A percentile compares a stretch with the other conserved stretches of the same genome.
Evolutionary conservation across 2,329 filamentous ascomycete genomes (phyloP).

Genomic region (Nannizziopsis barbatae): DNA sequence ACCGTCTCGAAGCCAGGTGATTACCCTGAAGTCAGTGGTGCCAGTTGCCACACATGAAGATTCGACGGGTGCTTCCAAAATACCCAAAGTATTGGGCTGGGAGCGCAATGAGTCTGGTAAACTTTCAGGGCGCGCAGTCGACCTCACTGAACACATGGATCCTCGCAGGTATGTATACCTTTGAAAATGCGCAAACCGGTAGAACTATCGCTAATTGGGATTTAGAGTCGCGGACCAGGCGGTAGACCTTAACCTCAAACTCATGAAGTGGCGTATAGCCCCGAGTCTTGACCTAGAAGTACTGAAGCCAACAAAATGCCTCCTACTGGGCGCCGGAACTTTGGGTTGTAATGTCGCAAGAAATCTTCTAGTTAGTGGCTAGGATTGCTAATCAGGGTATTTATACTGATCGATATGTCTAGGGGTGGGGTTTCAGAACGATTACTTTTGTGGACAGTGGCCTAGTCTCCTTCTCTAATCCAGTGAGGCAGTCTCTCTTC

Average conservation of each 20-base stretch:
- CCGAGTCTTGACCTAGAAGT: slow-evolving; percentile 76
- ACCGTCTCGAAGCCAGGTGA: slow-evolving; percentile 67
- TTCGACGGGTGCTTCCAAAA: slow-evolving; percentile 15
- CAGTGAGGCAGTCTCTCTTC: slow-evolving; percentile 87
- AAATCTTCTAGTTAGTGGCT: slow-evolving; percentile 54
- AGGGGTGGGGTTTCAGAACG: slow-evolving; percentile 85
- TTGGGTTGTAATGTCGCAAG: slow-evolving; percentile 88
- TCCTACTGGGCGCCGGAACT: slow-evolving; percentile 84
- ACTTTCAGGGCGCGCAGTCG: slow-evolving; percentile 63
- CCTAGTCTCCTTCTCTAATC: slow-evolving; percentile 88
- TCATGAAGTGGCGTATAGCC: slow-evolving; percentile 98
- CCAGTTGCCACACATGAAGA: background rate
- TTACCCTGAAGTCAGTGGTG: slow-evolving; percentile 45
- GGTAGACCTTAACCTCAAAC: slow-evolving; percentile 88
- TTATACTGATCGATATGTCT: slow-evolving; percentile 1
- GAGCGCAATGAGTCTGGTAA: slow-evolving; percentile 73
- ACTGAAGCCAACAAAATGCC: slow-evolving; percentile 80
- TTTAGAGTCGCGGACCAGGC: slow-evolving; percentile 70
- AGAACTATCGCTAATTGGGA: background rate
- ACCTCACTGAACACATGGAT: slow-evolving; percentile 88
- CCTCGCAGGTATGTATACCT: slow-evolving; percentile 46
- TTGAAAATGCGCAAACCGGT: background rate
- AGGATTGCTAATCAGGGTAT: background rate
- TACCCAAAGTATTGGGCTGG: slow-evolving; percentile 89
- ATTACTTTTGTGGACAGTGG: slow-evolving; percentile 96